phyloP scores from a whole-genome alignment of 345 rosid species.

The Aquilaria yunnanensis region DNA sequence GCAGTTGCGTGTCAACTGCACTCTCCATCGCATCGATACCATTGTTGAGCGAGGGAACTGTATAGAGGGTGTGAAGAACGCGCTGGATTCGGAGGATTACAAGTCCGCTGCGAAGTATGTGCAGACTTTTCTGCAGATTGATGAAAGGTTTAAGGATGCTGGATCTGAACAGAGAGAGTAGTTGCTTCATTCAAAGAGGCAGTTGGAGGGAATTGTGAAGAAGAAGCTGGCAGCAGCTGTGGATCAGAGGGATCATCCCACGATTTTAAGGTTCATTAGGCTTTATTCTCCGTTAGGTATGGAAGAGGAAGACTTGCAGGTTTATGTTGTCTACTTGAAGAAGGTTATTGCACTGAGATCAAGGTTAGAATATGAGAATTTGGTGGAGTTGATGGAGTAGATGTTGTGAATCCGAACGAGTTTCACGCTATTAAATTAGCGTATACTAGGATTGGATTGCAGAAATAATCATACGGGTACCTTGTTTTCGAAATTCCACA shows the following conservation, averaged over 20 bases:
- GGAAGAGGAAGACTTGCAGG: constrained; percentile 82
- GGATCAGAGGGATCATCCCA: constrained; percentile 76
- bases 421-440: too few species aligned
- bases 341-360: constrained; percentile 81
- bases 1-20: constrained; percentile 75
- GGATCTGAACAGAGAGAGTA: constrained; percentile 88
- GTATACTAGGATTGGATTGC: too few species aligned
- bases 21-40: constrained; percentile 83
- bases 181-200: constrained; percentile 70
- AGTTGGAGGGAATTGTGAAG: constrained; percentile 81
- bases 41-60: constrained; percentile 79
- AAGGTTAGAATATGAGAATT: constrained; percentile 68
- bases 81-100: constrained; percentile 72
- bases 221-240: constrained; percentile 58
- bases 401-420: background rate
- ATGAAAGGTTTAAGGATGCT: constrained; percentile 67
- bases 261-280: constrained; percentile 65
- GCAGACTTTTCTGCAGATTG: constrained; percentile 75
- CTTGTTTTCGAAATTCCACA: too few species aligned
- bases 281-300: constrained; percentile 68
- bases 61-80: constrained; percentile 73
- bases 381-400: constrained; percentile 72
- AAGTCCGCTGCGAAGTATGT: constrained; percentile 78
- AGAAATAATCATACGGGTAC: too few species aligned
- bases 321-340: constrained; percentile 81